phyloP scores from a whole-genome alignment of 2,329 filamentous ascomycete genomes.

The Aureobasidium sp. region DNA sequence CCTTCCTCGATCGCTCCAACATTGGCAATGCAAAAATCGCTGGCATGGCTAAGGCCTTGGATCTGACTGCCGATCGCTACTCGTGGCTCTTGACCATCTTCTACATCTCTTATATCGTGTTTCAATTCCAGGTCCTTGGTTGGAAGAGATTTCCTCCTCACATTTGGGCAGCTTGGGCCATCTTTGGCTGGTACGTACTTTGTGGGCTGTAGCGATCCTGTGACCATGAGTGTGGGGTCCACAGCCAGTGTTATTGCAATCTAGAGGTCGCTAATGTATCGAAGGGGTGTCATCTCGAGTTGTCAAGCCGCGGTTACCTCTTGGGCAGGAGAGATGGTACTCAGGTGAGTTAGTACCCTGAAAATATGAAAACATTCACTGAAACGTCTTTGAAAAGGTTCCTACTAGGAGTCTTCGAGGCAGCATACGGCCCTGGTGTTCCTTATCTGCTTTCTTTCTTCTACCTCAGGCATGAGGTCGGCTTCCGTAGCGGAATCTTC shows the following conservation, averaged over 20 bases:
- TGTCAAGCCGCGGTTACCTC: constrained; percentile 33
- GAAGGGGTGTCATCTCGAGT: constrained; percentile 38
- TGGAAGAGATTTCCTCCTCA: constrained; percentile 30
- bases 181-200: constrained; percentile 17
- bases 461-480: constrained; percentile 51
- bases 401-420: constrained; percentile 49
- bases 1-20: constrained; percentile 27
- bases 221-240: not conserved
- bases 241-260: not conserved
- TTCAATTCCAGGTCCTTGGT: constrained; percentile 31
- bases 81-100: constrained; percentile 48
- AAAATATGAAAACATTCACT: not conserved
- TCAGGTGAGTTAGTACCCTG: constrained; percentile 19
- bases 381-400: constrained; percentile 28
- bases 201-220: too few relatives aligned
- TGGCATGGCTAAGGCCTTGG: constrained; percentile 45
- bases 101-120: constrained; percentile 43
- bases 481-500: constrained; percentile 51
- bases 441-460: constrained; percentile 51
- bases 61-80: constrained; percentile 41
- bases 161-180: constrained; percentile 19
- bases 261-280: not conserved
- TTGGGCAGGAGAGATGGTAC: constrained; percentile 37
- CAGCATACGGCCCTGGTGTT: constrained; percentile 38
- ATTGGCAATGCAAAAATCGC: constrained; percentile 45